Base-by-base conservation (phyloP, 164 flowering plant species). In the Piper betle region DNA sequence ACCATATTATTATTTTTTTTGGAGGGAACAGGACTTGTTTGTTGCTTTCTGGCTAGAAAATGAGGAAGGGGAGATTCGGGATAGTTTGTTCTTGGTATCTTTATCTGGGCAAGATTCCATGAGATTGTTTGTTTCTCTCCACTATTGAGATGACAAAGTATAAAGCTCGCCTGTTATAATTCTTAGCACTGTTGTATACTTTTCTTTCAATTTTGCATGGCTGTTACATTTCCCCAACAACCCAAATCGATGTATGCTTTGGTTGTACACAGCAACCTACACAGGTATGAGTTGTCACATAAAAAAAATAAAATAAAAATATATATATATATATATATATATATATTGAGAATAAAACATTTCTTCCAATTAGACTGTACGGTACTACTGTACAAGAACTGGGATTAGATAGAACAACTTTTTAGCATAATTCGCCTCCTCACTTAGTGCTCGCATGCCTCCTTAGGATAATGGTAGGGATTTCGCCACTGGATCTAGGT, bases 1-100 rank as follows among this genome's bases (percentile, higher is more conserved):
- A 56, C 68, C 61, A 16, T 65, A 60, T n/a, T n/a, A n/a, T n/a
- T n/a, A n/a, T n/a, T n/a, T n/a, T 53, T 67, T 67, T 67, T 53
- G 62, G 68, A 57, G 19, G 53, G 53, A 54, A 53, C 57, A 64
- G 18, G 60, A 40, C 43, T 64, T 20, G 6, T 57, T 71, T 64
- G 62, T 59, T 66, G 58, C 17, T 60, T 56, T 71, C n/a, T n/a
- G n/a, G n/a, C 42, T 58, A 48, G 13, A 55, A 63, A 43, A 41
- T 52, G 41, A 25, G 40, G 55, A 46, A 37, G 38, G 25, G 54
- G 15, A 55, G 33, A 59, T 43, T 41, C 42, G 18, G 18, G 0
- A 37, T n/a, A 59, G 37, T 33, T n/a, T 59, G 43, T 67, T 62
- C 46, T 46, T 37, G 59, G 59, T 6, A 19, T 57, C 59, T 53